phyloP scores from a whole-genome alignment of 768 basidiomycete genomes.

The Clathrus columnatus region DNA sequence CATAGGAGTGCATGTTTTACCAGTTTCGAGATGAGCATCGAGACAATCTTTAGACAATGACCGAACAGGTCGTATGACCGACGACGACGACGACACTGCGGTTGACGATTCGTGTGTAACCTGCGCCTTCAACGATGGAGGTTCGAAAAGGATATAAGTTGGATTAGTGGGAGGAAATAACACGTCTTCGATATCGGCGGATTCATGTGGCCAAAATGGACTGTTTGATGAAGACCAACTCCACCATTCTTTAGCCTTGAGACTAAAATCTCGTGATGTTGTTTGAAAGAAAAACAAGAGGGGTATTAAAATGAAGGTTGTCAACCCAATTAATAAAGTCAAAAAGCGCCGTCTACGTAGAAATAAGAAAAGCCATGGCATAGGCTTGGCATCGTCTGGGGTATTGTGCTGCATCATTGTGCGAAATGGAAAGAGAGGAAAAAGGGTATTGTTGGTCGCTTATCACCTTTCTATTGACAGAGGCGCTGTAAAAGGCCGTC shows the following conservation, averaged over 20 bases:
- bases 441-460: neutral
- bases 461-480: neutral
- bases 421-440: neutral
- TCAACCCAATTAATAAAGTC: neutral
- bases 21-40: neutral
- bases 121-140: neutral
- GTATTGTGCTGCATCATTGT: neutral
- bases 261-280: neutral
- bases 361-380: neutral
- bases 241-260: neutral
- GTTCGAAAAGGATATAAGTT: slow-evolving; percentile 1
- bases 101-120: no score
- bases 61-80: neutral
- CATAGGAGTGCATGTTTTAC: neutral
- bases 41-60: neutral
- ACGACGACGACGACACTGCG: no score
- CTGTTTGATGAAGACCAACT: neutral
- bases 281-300: neutral
- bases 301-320: neutral
- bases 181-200: neutral
- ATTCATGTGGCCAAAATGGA: neutral
- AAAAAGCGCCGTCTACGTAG: neutral
- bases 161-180: slow-evolving; percentile 4
- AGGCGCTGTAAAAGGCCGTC: no score
- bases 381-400: neutral